A percentile compares a stretch with the other conserved stretches of the same genome.
phyloP scores from a whole-genome alignment of 2,329 filamentous ascomycete species.

The Alternaria sp. region DNA sequence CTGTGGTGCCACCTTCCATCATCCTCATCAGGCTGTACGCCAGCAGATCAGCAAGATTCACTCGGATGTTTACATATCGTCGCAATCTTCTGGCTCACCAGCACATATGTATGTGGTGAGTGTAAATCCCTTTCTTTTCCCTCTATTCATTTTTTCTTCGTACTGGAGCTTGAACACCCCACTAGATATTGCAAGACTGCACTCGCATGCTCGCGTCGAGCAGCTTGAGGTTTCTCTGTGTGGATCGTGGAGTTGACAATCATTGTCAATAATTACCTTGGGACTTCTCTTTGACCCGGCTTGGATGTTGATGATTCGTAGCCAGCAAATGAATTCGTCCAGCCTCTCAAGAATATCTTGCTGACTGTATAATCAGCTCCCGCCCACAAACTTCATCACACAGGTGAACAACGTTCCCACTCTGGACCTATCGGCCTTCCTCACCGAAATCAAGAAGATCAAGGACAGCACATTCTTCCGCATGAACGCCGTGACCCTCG shows the following conservation, averaged over 20 bases:
- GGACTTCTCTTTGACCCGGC: background rate
- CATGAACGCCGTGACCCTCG: constrained; percentile 95
- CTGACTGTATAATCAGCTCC: constrained; percentile 69
- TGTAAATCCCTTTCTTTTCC: constrained; percentile 28
- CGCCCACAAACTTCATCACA: constrained; percentile 96
- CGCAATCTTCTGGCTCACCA: constrained; percentile 61
- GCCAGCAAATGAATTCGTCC: no score
- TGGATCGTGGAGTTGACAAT: no score
- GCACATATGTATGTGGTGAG: constrained; percentile 48
- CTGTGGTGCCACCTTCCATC: constrained; percentile 91
- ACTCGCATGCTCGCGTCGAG: no score
- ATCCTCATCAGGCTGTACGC: constrained; percentile 92
- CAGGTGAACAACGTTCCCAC: constrained; percentile 91
- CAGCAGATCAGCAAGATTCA: constrained; percentile 98
- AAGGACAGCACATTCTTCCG: constrained; percentile 98
- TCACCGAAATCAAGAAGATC: constrained; percentile 83
- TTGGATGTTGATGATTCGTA: no score
- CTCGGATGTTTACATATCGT: constrained; percentile 94
- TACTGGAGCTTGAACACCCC: background rate
- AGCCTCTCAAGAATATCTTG: background rate
- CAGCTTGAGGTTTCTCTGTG: no score
- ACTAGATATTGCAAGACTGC: background rate
- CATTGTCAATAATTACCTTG: no score
- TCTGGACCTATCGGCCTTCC: constrained; percentile 80
- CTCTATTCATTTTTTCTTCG: constrained; percentile 51